Evolutionary conservation across 352 stramenopile genomes (phyloP).

Genomic region (Hyphochytrium catenoides): DNA sequence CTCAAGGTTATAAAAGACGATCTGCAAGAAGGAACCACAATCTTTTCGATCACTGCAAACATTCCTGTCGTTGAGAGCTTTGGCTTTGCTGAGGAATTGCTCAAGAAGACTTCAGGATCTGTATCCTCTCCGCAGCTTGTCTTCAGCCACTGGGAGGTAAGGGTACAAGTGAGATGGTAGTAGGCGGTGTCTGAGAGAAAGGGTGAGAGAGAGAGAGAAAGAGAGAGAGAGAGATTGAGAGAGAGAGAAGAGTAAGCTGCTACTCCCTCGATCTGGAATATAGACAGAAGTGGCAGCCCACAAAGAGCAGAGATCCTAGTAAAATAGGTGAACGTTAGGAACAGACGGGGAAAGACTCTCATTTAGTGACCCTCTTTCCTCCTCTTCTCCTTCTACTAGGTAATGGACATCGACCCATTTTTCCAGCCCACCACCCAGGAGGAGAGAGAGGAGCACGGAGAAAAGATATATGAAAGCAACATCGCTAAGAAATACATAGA

Average conservation of each 20-base stretch:
- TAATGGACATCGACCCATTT: conserved; percentile 84
- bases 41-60: conserved; percentile 77
- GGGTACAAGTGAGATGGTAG: no score
- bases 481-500: conserved; percentile 81
- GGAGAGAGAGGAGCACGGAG: conserved; percentile 83
- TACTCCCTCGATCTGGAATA: no score
- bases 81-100: conserved; percentile 71
- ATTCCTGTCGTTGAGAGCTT: conserved; percentile 84
- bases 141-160: conserved; percentile 81
- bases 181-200: no score
- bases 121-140: conserved; percentile 84
- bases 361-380: no score
- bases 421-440: conserved; percentile 84
- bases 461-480: conserved; percentile 74
- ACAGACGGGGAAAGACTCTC: no score
- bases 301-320: no score
- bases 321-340: no score
- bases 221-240: no score
- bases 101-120: conserved; percentile 78
- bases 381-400: no score
- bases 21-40: conserved; percentile 67
- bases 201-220: no score
- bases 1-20: conserved; percentile 66
- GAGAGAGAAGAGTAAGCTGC: no score
- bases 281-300: no score